These are phyloP conservation scores for Canavalia gladiata DNA, from an alignment of 306 rosid species.

Conservation along the genomic window DNA sequence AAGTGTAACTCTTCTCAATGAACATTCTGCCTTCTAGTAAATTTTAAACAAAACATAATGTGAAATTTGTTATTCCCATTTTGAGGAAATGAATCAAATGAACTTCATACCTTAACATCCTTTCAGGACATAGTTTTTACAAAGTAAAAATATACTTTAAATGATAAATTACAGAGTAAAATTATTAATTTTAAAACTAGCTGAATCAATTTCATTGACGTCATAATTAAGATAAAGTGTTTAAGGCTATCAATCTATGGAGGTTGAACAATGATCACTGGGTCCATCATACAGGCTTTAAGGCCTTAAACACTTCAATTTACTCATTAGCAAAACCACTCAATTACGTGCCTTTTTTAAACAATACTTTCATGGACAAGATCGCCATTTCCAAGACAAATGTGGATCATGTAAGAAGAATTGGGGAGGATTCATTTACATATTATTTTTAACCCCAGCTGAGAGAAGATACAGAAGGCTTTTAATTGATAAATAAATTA, in stretches of 20 bases:
- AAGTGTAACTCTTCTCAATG: not conserved
- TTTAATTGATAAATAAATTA: not conserved
- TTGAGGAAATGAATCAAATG: too few species aligned
- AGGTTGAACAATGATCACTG: constrained; percentile 11
- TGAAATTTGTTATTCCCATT: too few species aligned
- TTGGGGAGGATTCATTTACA: constrained; percentile 4
- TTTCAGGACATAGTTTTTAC: not conserved
- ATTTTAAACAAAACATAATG: too few species aligned
- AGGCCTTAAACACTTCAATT: constrained; percentile 11
- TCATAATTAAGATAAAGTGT: not conserved
- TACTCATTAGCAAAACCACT: not conserved
- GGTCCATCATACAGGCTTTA: constrained; percentile 28
- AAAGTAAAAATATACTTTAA: not conserved
- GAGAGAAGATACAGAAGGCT: not conserved
- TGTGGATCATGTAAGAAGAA: constrained; percentile 18
- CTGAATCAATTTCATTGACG: not conserved
- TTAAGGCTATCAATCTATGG: not conserved
- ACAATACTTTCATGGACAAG: constrained; percentile 22
- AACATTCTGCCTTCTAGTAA: not conserved
- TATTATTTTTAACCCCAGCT: not conserved
- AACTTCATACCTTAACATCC: not conserved
- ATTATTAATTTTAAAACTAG: not conserved
- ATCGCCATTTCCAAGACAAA: constrained; percentile 19
- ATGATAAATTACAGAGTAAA: not conserved
- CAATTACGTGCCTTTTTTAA: not conserved